phyloP scores from a whole-genome alignment of 306 rosid species.

The Castanospermum australe region DNA sequence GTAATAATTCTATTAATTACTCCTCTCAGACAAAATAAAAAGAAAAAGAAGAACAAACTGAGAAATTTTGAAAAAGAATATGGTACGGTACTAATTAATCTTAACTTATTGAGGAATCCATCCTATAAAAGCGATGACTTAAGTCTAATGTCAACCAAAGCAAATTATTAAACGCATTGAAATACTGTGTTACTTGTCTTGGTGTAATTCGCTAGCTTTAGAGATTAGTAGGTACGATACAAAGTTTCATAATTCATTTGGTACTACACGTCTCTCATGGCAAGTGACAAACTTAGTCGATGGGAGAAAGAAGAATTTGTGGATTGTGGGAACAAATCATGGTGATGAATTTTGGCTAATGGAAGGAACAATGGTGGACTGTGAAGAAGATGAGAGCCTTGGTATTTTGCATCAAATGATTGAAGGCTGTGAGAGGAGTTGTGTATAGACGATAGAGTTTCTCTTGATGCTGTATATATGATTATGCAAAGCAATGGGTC shows the following conservation, averaged over 20 bases:
- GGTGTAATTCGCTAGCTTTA: conserved; percentile 31
- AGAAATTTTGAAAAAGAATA: not conserved
- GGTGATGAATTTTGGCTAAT: not conserved
- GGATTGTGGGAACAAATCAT: not conserved
- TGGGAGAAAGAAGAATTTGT: no score
- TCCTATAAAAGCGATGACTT: conserved; percentile 35
- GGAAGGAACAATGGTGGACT: not conserved
- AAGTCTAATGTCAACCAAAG: conserved; percentile 56
- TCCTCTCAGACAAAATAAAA: no score
- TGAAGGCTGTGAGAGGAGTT: conserved; percentile 17
- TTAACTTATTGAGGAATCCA: conserved; percentile 33
- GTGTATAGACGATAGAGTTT: not conserved
- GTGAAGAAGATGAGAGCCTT: not conserved
- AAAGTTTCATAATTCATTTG: not conserved
- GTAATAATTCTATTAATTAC: not conserved
- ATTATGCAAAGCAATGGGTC: not conserved
- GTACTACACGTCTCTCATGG: not conserved
- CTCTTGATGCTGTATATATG: not conserved
- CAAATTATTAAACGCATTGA: conserved; percentile 48
- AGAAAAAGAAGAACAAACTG: not conserved
- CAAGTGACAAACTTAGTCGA: not conserved
- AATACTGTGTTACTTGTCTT: conserved; percentile 44
- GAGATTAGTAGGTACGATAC: conserved; percentile 18
- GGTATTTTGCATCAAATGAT: not conserved
- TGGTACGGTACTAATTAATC: not conserved